phyloP scores from a whole-genome alignment of 352 stramenopile genomes.

The Phytophthora podocarpi region DNA sequence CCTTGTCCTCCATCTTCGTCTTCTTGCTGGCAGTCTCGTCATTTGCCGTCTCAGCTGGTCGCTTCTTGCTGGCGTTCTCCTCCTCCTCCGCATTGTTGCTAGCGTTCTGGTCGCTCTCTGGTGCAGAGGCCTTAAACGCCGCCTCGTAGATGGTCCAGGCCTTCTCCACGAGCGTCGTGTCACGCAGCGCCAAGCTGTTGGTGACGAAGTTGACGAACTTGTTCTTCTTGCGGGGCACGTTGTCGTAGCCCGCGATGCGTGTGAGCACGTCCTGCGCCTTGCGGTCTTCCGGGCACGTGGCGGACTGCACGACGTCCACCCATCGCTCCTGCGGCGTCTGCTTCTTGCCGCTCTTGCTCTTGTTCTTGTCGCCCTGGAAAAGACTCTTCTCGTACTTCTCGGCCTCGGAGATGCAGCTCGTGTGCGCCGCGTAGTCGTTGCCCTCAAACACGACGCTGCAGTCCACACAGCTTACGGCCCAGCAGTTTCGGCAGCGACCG shows the following conservation, averaged over 20 bases:
- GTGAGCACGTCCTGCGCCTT: conserved; percentile 74
- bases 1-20: conserved; percentile 47
- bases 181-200: conserved; percentile 76
- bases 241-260: conserved; percentile 82
- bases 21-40: conserved; percentile 47
- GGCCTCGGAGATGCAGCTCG: conserved; percentile 93
- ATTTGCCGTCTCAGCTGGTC: conserved; percentile 38
- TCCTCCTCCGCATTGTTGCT: background rate
- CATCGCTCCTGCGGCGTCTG: conserved; percentile 90
- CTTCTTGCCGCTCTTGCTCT: conserved; percentile 59
- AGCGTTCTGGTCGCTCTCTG: conserved; percentile 10
- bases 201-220: conserved; percentile 94
- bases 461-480: conserved; percentile 93
- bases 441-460: conserved; percentile 92
- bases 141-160: conserved; percentile 79
- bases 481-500: conserved; percentile 86
- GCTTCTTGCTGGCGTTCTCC: conserved; percentile 48
- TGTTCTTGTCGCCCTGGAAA: conserved; percentile 76
- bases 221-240: conserved; percentile 93
- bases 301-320: conserved; percentile 75
- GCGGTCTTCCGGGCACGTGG: conserved; percentile 49
- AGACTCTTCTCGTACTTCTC: conserved; percentile 94
- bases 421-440: conserved; percentile 90
- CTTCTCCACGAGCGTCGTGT: conserved; percentile 56
- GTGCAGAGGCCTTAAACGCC: conserved; percentile 54